These are phyloP conservation scores for Helianthus tuberosus DNA, from an alignment of 129 eudicot species.

Conservation along the genomic window DNA sequence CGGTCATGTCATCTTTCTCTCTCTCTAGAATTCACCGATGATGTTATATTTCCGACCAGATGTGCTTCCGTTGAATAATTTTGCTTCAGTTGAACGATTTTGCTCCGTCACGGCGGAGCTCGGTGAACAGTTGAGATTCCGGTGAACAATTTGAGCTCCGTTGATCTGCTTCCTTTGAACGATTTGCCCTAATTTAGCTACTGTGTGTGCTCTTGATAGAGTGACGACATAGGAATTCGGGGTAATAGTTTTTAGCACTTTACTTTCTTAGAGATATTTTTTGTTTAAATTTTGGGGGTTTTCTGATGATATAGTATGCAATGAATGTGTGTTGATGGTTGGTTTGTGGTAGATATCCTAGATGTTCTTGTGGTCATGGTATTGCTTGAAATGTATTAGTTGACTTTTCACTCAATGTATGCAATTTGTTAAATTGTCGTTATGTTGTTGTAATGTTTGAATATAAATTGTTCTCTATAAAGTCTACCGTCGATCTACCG, in stretches of 20 bases:
- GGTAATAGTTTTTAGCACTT: slow-evolving; percentile 5
- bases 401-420: slow-evolving; percentile 17
- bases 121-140: too few relatives aligned
- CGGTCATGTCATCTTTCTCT: too few relatives aligned
- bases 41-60: too few relatives aligned
- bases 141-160: too few relatives aligned
- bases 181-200: too few relatives aligned
- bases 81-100: too few relatives aligned
- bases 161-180: too few relatives aligned
- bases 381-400: slow-evolving; percentile 15
- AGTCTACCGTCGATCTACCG: not conserved
- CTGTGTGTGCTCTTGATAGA: slow-evolving; percentile 26
- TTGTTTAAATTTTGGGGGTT: not conserved
- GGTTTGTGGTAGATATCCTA: slow-evolving; percentile 25
- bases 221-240: slow-evolving; percentile 12
- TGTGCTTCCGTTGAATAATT: too few relatives aligned
- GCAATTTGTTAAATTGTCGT: slow-evolving; percentile 14
- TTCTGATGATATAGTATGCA: slow-evolving; percentile 25
- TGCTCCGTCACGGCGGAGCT: too few relatives aligned
- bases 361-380: slow-evolving; percentile 22
- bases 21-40: too few relatives aligned
- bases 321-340: slow-evolving; percentile 28
- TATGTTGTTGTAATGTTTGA: slow-evolving; percentile 11
- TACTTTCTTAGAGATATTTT: not conserved
- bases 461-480: slow-evolving; percentile 13